These are phyloP conservation scores for Leptographium galeiforme DNA, from an alignment of 2,329 filamentous ascomycete species.

Conservation along the genomic window DNA sequence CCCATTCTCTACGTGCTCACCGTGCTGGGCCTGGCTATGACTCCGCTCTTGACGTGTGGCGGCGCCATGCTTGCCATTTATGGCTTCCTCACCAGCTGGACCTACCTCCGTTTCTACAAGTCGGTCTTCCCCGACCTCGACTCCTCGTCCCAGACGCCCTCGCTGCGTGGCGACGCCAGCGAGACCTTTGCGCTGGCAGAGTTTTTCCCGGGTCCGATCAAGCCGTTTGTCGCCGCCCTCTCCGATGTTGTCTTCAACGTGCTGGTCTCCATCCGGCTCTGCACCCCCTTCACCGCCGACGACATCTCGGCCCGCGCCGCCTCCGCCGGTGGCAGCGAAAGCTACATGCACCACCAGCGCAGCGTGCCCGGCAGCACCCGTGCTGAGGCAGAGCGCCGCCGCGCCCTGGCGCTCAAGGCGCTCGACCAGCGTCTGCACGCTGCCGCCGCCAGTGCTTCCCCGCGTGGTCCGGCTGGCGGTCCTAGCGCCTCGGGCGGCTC, in stretches of 20 bases:
- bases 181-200: slow-evolving; percentile 94
- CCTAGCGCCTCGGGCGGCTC: neutral
- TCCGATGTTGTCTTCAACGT: slow-evolving; percentile 61
- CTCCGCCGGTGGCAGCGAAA: slow-evolving; percentile 55
- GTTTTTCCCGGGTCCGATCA: slow-evolving; percentile 79
- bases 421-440: slow-evolving; percentile 83
- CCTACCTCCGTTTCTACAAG: slow-evolving; percentile 93
- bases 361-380: slow-evolving; percentile 56
- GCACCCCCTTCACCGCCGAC: slow-evolving; percentile 72
- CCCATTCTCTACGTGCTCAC: slow-evolving; percentile 62
- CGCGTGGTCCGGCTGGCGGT: slow-evolving; percentile 15
- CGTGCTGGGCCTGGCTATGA: slow-evolving; percentile 50
- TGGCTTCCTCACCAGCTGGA: slow-evolving; percentile 82
- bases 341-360: slow-evolving; percentile 35
- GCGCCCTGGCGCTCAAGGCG: slow-evolving; percentile 79
- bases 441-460: slow-evolving; percentile 46
- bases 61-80: slow-evolving; percentile 67
- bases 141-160: slow-evolving; percentile 37
- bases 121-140: slow-evolving; percentile 56
- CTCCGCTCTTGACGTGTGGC: slow-evolving; percentile 50
- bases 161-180: slow-evolving; percentile 77
- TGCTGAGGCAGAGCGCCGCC: slow-evolving; percentile 80
- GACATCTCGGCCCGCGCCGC: slow-evolving; percentile 44
- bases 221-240: slow-evolving; percentile 63
- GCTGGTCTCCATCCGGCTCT: slow-evolving; percentile 63